These are phyloP conservation scores for Exsudoporus frostii DNA, from an alignment of 768 basidiomycete species.

Conservation along the genomic window DNA sequence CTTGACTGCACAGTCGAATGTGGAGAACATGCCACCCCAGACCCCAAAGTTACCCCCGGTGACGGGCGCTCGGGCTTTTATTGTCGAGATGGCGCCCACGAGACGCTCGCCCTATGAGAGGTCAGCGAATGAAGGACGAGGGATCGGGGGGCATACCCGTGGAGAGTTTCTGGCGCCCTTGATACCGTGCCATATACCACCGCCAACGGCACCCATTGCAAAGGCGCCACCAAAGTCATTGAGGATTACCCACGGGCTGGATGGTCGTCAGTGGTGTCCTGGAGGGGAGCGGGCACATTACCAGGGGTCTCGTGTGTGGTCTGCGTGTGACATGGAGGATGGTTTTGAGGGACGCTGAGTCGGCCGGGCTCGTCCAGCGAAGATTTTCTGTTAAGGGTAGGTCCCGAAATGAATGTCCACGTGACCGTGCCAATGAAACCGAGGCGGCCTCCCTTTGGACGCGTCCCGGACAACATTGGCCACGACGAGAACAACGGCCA, in stretches of 20 bases:
- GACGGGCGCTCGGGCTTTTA: constrained; percentile 97
- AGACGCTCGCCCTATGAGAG: constrained; percentile 85
- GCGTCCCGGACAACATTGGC: constrained; percentile 20
- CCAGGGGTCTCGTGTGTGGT: constrained; percentile 95
- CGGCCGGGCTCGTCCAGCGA: neutral
- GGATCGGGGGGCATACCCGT: constrained; percentile 51
- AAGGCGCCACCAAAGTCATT: constrained; percentile 98
- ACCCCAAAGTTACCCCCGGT: constrained; percentile 96
- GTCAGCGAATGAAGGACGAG: neutral
- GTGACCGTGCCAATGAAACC: constrained; percentile 31
- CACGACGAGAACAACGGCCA: constrained; percentile 15
- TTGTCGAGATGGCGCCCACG: constrained; percentile 89
- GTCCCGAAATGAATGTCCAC: constrained; percentile 17
- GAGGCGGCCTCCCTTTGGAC: constrained; percentile 3
- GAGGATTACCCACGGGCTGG: constrained; percentile 95
- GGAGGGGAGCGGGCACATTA: constrained; percentile 29
- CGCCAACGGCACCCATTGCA: constrained; percentile 96
- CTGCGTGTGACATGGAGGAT: constrained; percentile 73
- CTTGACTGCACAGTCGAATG: constrained; percentile 98
- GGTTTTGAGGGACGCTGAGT: neutral
- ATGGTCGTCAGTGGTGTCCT: constrained; percentile 1
- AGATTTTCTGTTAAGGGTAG: constrained; percentile 34
- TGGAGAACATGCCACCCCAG: constrained; percentile 98
- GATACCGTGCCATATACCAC: constrained; percentile 98
- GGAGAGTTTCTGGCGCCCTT: constrained; percentile 98